These are phyloP conservation scores for Leucoagaricus sp. DNA, from an alignment of 1,284 basidiomycete species.

Conservation along the genomic window DNA sequence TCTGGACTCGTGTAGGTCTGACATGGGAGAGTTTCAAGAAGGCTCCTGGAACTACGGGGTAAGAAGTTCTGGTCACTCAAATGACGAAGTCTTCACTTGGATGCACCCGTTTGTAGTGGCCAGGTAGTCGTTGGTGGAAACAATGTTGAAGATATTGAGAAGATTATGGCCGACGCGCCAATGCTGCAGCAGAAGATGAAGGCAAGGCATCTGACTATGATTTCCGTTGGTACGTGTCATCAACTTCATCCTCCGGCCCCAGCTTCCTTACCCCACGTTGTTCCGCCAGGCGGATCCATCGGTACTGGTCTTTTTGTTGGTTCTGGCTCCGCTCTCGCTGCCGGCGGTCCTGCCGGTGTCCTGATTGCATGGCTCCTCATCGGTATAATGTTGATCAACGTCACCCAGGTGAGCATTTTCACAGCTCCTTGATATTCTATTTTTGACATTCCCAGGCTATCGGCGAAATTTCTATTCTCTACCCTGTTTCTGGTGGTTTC, in stretches of 20 bases:
- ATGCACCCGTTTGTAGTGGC: slow-evolving; percentile 26
- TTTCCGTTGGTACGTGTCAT: slow-evolving; percentile 41
- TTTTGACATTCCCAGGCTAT: slow-evolving; percentile 29
- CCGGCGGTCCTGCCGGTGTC: slow-evolving; percentile 43
- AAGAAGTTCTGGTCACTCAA: slow-evolving; percentile 14
- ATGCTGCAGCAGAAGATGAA: slow-evolving; percentile 51
- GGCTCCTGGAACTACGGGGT: slow-evolving; percentile 46
- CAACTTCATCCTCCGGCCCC: slow-evolving; percentile 12
- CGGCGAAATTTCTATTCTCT: slow-evolving; percentile 56
- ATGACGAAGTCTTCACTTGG: not conserved
- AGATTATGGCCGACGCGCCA: slow-evolving; percentile 39
- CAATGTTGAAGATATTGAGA: slow-evolving; percentile 36
- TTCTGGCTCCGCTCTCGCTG: slow-evolving; percentile 42
- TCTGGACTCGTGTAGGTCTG: slow-evolving; percentile 43
- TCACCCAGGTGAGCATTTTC: slow-evolving; percentile 40
- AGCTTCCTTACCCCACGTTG: not conserved
- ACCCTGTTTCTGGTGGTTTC: slow-evolving; percentile 55
- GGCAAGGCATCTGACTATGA: slow-evolving; percentile 45
- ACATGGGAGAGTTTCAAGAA: slow-evolving; percentile 45
- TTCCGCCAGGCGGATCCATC: slow-evolving; percentile 43
- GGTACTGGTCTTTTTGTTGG: slow-evolving; percentile 59
- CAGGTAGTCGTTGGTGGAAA: slow-evolving; percentile 35
- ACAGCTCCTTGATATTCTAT: not conserved
- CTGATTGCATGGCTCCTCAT: slow-evolving; percentile 45
- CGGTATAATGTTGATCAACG: slow-evolving; percentile 47